Base-by-base conservation (phyloP, 169 alveolate species). In the Babesia bigemina region DNA sequence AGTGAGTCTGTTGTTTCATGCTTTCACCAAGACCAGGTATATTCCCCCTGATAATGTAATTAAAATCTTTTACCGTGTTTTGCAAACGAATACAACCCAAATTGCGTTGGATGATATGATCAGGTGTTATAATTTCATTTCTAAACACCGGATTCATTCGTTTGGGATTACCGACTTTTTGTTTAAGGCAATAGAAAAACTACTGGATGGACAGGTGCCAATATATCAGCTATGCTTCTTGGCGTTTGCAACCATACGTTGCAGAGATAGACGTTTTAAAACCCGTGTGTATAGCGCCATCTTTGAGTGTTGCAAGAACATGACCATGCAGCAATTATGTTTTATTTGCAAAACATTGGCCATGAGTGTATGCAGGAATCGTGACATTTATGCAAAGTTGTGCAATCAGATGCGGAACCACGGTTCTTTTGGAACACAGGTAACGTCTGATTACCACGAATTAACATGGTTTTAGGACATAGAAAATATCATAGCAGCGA, bases 51-150 rank as follows among this genome's bases (percentile, higher is more conserved):
- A 13, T 2, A 36, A 24, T 57, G 21, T 22, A 8, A 61, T 58
- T 39, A 0, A 36, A 59, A 11, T 59, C 4, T 48, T 59, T 1
- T 14, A 28, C 74, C 22, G 8, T 59, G 4, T 62, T 2, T 24
- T 69, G 42, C n/a, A 69, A 22, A 57, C 77, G 1, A 79, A 69
- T 10, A 55, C 59, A 0, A 2, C 16, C 26, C 63, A 57, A 33
- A 0, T 69, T 19, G 33, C 13, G 21, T 29, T 57, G 14, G 36
- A 19, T 1, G 78, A 69, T 69, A 11, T 69, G 55, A 22, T 57
- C 2, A 11, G 44, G 17, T 69, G 78, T 39, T 19, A 24, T 21
- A 0, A 12, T 19, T 53, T 59, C 22, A 22, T 36, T 36, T 36
- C 29, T 13, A 28, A 9, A 1, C 22, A 21, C 17, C 12, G 49